A percentile compares a stretch with the other conserved stretches of the same genome.
Evolutionary conservation across 768 basidiomycete species (phyloP).

Genomic region (Lentinus brumalis): DNA sequence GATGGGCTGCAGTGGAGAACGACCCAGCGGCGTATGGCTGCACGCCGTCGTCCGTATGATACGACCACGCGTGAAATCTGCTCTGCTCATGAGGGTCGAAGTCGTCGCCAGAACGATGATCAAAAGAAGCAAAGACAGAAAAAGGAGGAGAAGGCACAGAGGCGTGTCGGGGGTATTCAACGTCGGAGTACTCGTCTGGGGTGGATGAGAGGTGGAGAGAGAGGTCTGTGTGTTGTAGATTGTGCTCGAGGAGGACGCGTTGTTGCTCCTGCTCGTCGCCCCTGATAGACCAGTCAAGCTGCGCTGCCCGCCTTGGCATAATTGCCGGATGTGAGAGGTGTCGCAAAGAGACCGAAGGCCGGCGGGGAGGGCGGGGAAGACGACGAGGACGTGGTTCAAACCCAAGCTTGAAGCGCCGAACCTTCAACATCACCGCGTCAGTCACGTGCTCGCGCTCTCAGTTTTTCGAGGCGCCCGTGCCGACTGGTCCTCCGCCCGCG

Average conservation of each 20-base stretch:
- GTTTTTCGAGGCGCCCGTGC: slow-evolving; percentile 14
- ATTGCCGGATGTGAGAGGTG: slow-evolving; percentile 11
- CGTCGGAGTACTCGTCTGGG: slow-evolving; percentile 44
- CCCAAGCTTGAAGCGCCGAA: slow-evolving; percentile 1
- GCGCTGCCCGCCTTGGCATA: slow-evolving; percentile 22
- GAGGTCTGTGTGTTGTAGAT: slow-evolving; percentile 71
- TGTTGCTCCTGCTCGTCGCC: slow-evolving; percentile 76
- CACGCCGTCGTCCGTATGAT: slow-evolving; percentile 58
- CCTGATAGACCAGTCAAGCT: slow-evolving; percentile 54
- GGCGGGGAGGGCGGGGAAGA: slow-evolving; percentile 4
- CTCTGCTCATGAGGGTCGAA: slow-evolving; percentile 53
- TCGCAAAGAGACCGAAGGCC: slow-evolving; percentile 15
- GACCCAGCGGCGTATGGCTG: slow-evolving; percentile 67
- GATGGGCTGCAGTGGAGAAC: slow-evolving; percentile 84
- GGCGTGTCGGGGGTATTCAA: slow-evolving; percentile 76
- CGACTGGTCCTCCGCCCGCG: neutral
- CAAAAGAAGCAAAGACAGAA: slow-evolving; percentile 62
- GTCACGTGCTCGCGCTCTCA: slow-evolving; percentile 22
- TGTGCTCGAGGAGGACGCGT: slow-evolving; percentile 78
- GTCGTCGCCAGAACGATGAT: slow-evolving; percentile 55
- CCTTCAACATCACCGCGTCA: slow-evolving; percentile 23
- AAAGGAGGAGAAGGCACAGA: slow-evolving; percentile 54
- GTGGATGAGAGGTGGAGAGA: slow-evolving; percentile 69
- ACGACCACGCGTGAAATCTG: slow-evolving; percentile 38
- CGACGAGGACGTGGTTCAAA: slow-evolving; percentile 12